Base-by-base conservation (phyloP, 768 basidiomycete species). In the Lanmaoa rubissima region DNA sequence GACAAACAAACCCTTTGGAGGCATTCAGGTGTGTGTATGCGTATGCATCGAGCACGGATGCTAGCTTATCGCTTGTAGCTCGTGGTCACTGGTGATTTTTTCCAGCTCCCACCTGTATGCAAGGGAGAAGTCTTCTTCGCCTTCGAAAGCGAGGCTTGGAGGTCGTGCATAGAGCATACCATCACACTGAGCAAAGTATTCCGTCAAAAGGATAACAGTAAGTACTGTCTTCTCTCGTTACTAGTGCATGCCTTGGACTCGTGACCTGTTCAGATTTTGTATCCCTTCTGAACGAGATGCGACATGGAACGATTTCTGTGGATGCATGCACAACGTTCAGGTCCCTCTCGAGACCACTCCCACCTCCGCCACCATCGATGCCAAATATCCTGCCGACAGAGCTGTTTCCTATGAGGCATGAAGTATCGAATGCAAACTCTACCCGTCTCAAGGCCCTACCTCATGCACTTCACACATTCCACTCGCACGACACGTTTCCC, bases 281-380 rank as follows among this genome's bases (percentile, higher is more conserved):
- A 58, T 78, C 83, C 51, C 81, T 90, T 69, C 71, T 92, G n/a
- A 91, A 91, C 67, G 82, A 88, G 68, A 82, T 90, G 73, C 82
- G 90, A 28, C 81, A 79, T 45, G 90, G 90, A 0, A 69, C 64
- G 5, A 76, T 88, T 28, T 78, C 80, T 0, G 59, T 69, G 0
- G 66, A 73, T 1, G 81, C 83, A 1, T 78, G 81, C 35, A 55
- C 54, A 16, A 75, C 72, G 28, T 87, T 88, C 74, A 73, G 72
- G 34, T 65, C 70, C 4, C 76, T 88, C 7, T 72, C 76, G 0
- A 73, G 62, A 32, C 62, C 48, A 57, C 61, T 71, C 21, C 61
- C 63, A 2, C 68, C 57, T 21, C 63, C 62, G 1, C 70, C 63
- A 12, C 34, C 58, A 4, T 60, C 63, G 9, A 59, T 70, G 63